Percentiles rank a stretch among this genome's conserved stretches.
Conservation (phyloP, 805 yeast species). For the Lachancea lanzarotensis region DNA sequence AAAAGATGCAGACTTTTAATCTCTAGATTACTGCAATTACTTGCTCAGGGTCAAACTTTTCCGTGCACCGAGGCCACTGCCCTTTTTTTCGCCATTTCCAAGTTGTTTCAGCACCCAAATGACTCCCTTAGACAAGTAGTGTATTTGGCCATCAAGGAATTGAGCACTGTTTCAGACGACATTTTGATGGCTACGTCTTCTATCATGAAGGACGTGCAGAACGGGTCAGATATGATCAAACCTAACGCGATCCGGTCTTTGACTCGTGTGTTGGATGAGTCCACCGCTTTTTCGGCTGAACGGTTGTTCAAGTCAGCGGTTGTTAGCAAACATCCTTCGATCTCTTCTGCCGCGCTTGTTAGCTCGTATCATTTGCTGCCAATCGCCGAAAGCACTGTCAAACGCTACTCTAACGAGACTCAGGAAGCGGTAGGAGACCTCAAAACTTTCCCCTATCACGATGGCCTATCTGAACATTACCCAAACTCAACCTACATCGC, state of each 20-base stretch:
- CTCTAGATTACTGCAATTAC: constrained; percentile 73
- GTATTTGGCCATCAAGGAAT: constrained; percentile 88
- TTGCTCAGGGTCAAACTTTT: constrained; percentile 81
- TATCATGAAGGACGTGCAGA: constrained; percentile 95
- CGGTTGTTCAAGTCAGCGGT: constrained; percentile 87
- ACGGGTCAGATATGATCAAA: constrained; percentile 75
- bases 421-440: constrained; percentile 69
- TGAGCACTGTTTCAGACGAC: constrained; percentile 78
- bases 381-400: constrained; percentile 83
- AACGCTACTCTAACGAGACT: constrained; percentile 90
- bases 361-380: constrained; percentile 87
- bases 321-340: constrained; percentile 81
- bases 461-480: constrained; percentile 38
- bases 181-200: constrained; percentile 96
- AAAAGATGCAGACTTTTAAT: constrained; percentile 77
- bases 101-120: constrained; percentile 86
- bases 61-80: constrained; percentile 87
- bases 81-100: constrained; percentile 87
- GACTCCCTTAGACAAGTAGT: constrained; percentile 84
- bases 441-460: constrained; percentile 36
- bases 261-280: constrained; percentile 79
- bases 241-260: constrained; percentile 94
- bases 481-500: constrained; percentile 74
- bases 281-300: constrained; percentile 90
- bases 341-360: constrained; percentile 90